Percentiles rank a stretch among this genome's conserved stretches.
Evolutionary conservation across 495 filamentous ascomycete species (phyloP).

Genomic region (Penicillium bialowiezense): DNA sequence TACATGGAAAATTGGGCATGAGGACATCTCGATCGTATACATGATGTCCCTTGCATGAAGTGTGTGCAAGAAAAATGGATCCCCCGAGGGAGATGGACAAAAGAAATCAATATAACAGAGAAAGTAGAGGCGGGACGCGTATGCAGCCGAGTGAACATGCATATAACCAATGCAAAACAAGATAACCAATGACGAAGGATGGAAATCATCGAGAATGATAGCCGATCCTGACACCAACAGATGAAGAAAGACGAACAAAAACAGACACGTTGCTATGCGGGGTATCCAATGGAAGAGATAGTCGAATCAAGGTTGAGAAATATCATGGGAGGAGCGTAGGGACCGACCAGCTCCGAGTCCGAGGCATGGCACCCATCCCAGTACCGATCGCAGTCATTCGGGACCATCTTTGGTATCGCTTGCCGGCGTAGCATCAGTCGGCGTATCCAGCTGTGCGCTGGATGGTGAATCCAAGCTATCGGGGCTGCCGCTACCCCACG

Average conservation of each 20-base stretch:
- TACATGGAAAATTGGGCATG: conserved; percentile 6
- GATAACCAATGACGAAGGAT: not conserved
- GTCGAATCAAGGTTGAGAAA: conserved; percentile 23
- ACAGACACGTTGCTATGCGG: conserved; percentile 25
- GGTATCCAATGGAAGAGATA: conserved; percentile 41
- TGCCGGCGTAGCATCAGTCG: conserved; percentile 5
- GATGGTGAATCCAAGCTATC: conserved; percentile 29
- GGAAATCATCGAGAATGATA: not conserved
- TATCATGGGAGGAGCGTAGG: not conserved
- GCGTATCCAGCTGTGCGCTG: conserved; percentile 14
- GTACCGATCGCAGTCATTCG: not conserved
- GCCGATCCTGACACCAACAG: not conserved
- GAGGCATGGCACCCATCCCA: not conserved
- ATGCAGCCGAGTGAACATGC: not conserved
- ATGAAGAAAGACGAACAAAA: conserved; percentile 6
- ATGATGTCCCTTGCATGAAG: conserved; percentile 18
- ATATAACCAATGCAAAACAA: conserved; percentile 2
- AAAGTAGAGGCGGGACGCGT: not conserved
- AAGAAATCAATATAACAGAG: not conserved
- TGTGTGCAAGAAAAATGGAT: conserved; percentile 3
- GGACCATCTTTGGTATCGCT: not conserved
- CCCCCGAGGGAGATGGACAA: not conserved
- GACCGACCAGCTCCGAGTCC: not conserved
- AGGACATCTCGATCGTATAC: conserved; percentile 23
- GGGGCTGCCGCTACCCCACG: conserved; percentile 35